Evolutionary conservation across 2,329 filamentous ascomycete species (phyloP), one percentile per base, ranked within the genome.

Genomic region (Ceratocystis variospora): DNA sequence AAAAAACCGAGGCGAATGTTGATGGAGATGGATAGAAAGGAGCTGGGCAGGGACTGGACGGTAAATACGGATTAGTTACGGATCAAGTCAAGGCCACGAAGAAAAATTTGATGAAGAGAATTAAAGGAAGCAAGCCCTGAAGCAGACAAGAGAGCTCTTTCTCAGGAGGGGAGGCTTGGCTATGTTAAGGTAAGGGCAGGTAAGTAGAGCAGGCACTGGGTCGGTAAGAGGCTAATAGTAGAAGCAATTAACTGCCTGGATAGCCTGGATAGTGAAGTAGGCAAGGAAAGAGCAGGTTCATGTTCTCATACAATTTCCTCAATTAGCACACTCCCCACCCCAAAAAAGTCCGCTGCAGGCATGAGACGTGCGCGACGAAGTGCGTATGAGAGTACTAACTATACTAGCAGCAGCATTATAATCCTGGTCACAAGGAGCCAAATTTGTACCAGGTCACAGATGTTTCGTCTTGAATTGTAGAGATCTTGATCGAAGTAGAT

Each of bases 401-500:
- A 25, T 28, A 3, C 6, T 5, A 25, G 0, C 10, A n/a, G 19
- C 48, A 53, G 48, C 4, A 4, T 37, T 8, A 45, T 19, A 22
- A 61, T 15, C 31, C 37, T 17, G n/a, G 31, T 41, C 33, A n/a
- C 3, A 37, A 33, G 12, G 10, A 28, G 37, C 41, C 59, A 62
- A 62, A 41, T 61, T 61, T 19, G 55, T 61, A 22, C 63, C 48
- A 59, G 55, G 55, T 59, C 55, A 59, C 55, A 37, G 55, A 37
- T 31, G 28, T 65, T 65, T 65, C 53, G 48, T 46, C 33, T 55
- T 22, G 63, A 65, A 17, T 57, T 45, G 37, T 12, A 50, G 55
- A 62, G 55, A 61, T 65, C 55, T 65, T 61, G 41, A 65, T 65
- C 31, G 64, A 65, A 65, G 22, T 65, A 44, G 53, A 61, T 55